phyloP scores from a whole-genome alignment of 2,329 filamentous ascomycete genomes.

The Penicillium occitanis region DNA sequence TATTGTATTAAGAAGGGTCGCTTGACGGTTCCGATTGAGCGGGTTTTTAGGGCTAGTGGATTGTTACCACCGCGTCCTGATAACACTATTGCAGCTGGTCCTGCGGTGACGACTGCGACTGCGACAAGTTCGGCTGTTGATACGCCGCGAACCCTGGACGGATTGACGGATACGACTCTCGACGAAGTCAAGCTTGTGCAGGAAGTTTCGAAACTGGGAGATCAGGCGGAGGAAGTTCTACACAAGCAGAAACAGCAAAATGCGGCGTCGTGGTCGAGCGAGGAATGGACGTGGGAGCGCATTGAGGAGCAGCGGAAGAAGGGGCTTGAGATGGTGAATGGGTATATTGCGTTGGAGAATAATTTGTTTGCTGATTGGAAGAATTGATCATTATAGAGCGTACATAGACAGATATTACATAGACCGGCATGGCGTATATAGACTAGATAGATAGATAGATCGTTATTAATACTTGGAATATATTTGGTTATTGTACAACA shows the following conservation, averaged over 20 bases:
- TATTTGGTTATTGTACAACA: constrained; percentile 3
- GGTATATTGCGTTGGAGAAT: constrained; percentile 56
- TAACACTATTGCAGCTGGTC: constrained; percentile 38
- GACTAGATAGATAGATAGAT: background rate
- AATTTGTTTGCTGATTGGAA: constrained; percentile 51
- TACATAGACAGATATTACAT: background rate
- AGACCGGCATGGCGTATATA: background rate
- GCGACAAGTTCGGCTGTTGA: constrained; percentile 27
- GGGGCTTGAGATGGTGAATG: constrained; percentile 56
- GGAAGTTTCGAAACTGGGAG: constrained; percentile 38
- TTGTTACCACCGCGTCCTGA: constrained; percentile 73
- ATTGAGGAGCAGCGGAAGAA: constrained; percentile 59
- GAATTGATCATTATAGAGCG: background rate
- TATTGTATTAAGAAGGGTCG: constrained; percentile 81
- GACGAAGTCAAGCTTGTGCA: constrained; percentile 37
- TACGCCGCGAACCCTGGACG: constrained; percentile 36
- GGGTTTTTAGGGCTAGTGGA: constrained; percentile 68
- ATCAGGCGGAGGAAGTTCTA: constrained; percentile 31
- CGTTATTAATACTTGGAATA: background rate
- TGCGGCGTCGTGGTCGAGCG: constrained; percentile 33
- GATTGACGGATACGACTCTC: constrained; percentile 31
- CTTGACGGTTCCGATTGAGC: constrained; percentile 79
- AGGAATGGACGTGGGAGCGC: constrained; percentile 60
- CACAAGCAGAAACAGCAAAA: constrained; percentile 36
- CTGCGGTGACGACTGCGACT: background rate